Evolutionary conservation across 129 eudicot species (phyloP).

Genomic region (Artemisia argyi): DNA sequence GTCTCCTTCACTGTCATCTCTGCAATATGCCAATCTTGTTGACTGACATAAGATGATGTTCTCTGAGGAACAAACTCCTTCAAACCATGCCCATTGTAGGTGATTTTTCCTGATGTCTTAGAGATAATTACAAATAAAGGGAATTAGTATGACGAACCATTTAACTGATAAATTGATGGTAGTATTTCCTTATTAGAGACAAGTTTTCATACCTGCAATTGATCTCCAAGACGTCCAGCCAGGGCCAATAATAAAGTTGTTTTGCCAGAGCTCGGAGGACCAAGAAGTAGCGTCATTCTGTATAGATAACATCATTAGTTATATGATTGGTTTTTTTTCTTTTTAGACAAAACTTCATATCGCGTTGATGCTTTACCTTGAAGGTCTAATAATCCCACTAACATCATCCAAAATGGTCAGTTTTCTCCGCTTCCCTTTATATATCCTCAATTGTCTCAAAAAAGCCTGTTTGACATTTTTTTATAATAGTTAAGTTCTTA

Average conservation of each 20-base stretch:
- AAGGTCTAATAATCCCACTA: constrained; percentile 91
- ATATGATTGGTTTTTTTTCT: constrained; percentile 10
- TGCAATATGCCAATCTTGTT: constrained; percentile 94
- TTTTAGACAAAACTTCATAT: constrained; percentile 2
- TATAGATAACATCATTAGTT: constrained; percentile 24
- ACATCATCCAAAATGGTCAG: constrained; percentile 79
- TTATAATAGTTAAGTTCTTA: neutral
- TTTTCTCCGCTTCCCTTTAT: constrained; percentile 66
- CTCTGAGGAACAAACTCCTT: constrained; percentile 97
- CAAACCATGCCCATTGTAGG: constrained; percentile 83
- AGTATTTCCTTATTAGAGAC: constrained; percentile 11
- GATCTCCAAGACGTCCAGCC: constrained; percentile 77
- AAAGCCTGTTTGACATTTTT: constrained; percentile 54
- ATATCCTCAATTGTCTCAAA: constrained; percentile 70
- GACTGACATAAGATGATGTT: constrained; percentile 93
- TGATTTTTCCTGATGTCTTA: constrained; percentile 84
- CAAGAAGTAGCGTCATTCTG: constrained; percentile 88
- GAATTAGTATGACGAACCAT: constrained; percentile 7
- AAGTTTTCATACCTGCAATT: constrained; percentile 60
- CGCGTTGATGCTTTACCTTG: constrained; percentile 54
- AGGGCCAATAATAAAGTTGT: constrained; percentile 82
- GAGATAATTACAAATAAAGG: constrained; percentile 30
- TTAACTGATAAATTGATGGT: constrained; percentile 6
- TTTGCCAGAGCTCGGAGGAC: constrained; percentile 98
- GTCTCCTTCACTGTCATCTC: constrained; percentile 98